Evolutionary conservation across 2,329 filamentous ascomycete genomes (phyloP), one percentile per base, ranked within the genome.

Genomic region (Phyllosticta ampelicida): DNA sequence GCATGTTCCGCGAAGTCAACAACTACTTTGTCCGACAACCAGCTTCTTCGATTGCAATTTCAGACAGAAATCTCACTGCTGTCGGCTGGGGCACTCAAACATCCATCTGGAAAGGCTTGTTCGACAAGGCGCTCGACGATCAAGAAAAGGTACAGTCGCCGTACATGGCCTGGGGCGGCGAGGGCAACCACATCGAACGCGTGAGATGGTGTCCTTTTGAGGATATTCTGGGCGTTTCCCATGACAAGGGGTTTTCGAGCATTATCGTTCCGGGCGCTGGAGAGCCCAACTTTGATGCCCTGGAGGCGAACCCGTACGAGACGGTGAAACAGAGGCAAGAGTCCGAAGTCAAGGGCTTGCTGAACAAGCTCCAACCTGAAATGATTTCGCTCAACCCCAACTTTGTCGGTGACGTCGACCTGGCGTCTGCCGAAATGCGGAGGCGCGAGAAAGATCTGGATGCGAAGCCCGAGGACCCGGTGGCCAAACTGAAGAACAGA

Each of bases 381-480:
- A 99, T 97, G 90, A 99, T 99, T 62, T 89, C 90, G 1, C 78
- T 99, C 20, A 86, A 99, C 69, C 92, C 94, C 64, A 87, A 94
- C 72, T 95, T 90, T 69, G 84, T 99, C 65, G 94, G 94, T 58
- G 89, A 85, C 64, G 79, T 99, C 29, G 91, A 99, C 70, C 77
- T 90, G 59, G 82, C 88, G 54, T 89, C 86, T 36, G 84, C 91
- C 61, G 81, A 88, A 75, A 86, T 94, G 76, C 80, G 86, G 53
- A 80, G 84, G 67, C 84, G 84, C 23, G 90, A 95, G 67, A 85
- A 82, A 68, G 87, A 95, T 68, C 80, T 95, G 48, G 92, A 97
- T 65, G 79, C 83, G 9, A 85, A 85, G 64, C 77, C 80, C 23
- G 78, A 79, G 57, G 81, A 85, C 62, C 74, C 76, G 26, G 75